These are phyloP conservation scores for Aspergillus ochraceoroseus DNA, from an alignment of 2,329 filamentous ascomycete species.

Conservation along the genomic window DNA sequence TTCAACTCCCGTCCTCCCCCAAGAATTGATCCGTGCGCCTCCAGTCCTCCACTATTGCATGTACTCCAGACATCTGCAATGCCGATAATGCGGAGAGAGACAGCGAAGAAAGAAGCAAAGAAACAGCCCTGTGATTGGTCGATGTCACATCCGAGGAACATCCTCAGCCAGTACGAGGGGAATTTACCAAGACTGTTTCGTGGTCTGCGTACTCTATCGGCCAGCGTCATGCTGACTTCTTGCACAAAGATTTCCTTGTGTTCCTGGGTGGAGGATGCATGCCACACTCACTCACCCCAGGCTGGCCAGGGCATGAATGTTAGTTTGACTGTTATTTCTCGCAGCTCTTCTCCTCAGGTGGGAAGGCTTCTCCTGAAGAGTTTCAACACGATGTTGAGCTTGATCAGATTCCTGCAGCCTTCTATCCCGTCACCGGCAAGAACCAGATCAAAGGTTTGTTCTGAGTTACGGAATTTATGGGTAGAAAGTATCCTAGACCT, in stretches of 20 bases:
- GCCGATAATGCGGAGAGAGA: too few relatives aligned
- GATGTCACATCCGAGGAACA: too few relatives aligned
- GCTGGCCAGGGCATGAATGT: constrained; percentile 59
- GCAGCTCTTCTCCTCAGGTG: constrained; percentile 49
- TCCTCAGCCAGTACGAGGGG: constrained; percentile 52
- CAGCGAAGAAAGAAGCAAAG: too few relatives aligned
- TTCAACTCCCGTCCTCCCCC: too few relatives aligned
- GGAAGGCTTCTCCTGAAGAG: constrained; percentile 43
- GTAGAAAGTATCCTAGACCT: constrained; percentile 42
- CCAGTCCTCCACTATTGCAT: too few relatives aligned
- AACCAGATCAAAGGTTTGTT: constrained; percentile 51
- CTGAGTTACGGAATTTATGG: not conserved
- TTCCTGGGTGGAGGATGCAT: constrained; percentile 67
- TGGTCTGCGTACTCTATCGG: constrained; percentile 69
- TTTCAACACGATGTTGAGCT: constrained; percentile 51
- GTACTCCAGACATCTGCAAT: too few relatives aligned
- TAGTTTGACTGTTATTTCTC: constrained; percentile 55
- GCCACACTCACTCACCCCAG: constrained; percentile 65
- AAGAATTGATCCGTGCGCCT: too few relatives aligned
- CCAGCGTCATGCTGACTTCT: constrained; percentile 65
- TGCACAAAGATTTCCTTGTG: constrained; percentile 60
- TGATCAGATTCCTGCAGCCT: constrained; percentile 52
- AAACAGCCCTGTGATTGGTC: too few relatives aligned
- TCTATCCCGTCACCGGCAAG: constrained; percentile 54
- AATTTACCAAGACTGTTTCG: constrained; percentile 56